A percentile compares a stretch with the other conserved stretches of the same genome.
Conservation (phyloP, 257 asterid species). For the Paraleonurus japonicus region DNA sequence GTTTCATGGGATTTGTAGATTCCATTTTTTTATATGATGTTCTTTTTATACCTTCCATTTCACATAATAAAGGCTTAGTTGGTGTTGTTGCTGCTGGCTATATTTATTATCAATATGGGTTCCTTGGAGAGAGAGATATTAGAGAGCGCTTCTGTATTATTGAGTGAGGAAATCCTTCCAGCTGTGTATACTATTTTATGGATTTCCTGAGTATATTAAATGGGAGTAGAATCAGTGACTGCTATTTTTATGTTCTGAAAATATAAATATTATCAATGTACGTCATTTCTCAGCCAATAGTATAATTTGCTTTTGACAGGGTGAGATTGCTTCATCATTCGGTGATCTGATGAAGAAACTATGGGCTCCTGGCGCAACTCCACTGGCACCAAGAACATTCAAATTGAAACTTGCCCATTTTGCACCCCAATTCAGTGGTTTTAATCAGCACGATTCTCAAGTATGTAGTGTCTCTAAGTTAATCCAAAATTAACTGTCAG, state of each 20-base stretch:
- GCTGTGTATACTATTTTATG: conserved; percentile 13
- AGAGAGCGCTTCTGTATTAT: conserved; percentile 4
- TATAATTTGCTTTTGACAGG: conserved; percentile 45
- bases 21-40: background rate
- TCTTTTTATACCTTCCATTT: background rate
- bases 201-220: background rate
- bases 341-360: conserved; percentile 89
- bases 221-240: conserved; percentile 12
- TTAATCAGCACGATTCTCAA: conserved; percentile 96
- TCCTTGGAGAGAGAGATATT: conserved; percentile 1
- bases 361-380: conserved; percentile 94
- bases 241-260: conserved; percentile 3
- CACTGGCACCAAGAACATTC: conserved; percentile 89
- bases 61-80: background rate
- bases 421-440: conserved; percentile 97
- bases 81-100: background rate
- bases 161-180: conserved; percentile 12
- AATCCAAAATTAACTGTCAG: conserved; percentile 10
- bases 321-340: conserved; percentile 92
- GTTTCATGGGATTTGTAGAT: background rate
- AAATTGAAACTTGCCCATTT: conserved; percentile 88
- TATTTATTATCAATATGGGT: background rate
- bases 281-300: conserved; percentile 21
- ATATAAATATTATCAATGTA: background rate
- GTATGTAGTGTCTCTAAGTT: conserved; percentile 43